These are phyloP conservation scores for Zygosaccharomyces pseudobailii DNA, from an alignment of 1,139 yeast species.

Conservation along the genomic window DNA sequence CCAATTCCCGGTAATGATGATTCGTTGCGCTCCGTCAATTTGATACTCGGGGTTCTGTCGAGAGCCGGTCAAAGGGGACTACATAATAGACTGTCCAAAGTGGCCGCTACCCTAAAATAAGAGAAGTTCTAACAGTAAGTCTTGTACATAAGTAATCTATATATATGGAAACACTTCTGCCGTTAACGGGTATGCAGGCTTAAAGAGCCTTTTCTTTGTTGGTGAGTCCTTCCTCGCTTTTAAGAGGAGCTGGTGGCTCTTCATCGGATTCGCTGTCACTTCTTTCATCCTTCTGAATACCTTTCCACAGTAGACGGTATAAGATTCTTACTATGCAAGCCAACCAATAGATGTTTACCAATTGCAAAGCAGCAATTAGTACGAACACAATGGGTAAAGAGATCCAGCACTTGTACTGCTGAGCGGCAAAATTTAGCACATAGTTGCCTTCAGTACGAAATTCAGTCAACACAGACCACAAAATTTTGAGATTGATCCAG, in stretches of 20 bases:
- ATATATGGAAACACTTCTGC: background rate
- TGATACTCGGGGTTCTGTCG: constrained; percentile 77
- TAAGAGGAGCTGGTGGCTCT: constrained; percentile 8
- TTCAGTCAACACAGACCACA: constrained; percentile 87
- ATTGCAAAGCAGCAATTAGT: constrained; percentile 72
- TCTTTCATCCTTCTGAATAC: constrained; percentile 74
- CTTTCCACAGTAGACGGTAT: constrained; percentile 51
- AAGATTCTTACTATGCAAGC: constrained; percentile 74
- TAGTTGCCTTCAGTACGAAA: constrained; percentile 80
- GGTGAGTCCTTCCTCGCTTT: constrained; percentile 5
- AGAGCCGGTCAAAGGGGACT: constrained; percentile 82
- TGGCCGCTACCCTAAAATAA: constrained; percentile 18
- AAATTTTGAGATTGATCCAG: constrained; percentile 68
- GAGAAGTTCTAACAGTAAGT: background rate
- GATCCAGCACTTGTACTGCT: constrained; percentile 94
- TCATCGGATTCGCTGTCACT: constrained; percentile 69
- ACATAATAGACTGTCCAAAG: constrained; percentile 46
- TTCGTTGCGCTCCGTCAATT: constrained; percentile 72
- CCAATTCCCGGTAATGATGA: constrained; percentile 97
- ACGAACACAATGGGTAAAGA: constrained; percentile 84
- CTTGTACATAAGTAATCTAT: constrained; percentile 5
- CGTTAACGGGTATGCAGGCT: background rate
- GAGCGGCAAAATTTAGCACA: constrained; percentile 79
- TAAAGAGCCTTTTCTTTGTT: constrained; percentile 10
- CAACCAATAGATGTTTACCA: constrained; percentile 86